phyloP scores from a whole-genome alignment of 2,329 filamentous ascomycete genomes.

The Neobulgaria alba region DNA sequence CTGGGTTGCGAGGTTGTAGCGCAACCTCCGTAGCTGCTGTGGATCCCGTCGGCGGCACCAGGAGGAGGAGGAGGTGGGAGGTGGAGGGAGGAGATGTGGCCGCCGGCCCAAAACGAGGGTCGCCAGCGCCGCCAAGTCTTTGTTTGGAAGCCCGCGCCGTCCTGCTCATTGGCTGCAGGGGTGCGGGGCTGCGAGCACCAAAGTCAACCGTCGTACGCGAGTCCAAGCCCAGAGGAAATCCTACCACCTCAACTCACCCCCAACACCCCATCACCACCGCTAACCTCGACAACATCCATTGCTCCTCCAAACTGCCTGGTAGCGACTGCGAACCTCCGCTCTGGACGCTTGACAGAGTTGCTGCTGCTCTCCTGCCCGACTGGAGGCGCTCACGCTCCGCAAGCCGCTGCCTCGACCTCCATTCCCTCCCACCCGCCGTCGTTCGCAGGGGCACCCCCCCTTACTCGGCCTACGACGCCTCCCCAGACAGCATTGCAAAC shows the following conservation, averaged over 20 bases:
- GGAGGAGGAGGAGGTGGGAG: too few relatives aligned
- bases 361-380: not conserved
- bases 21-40: not conserved
- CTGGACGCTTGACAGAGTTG: constrained; percentile 3
- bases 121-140: not conserved
- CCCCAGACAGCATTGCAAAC: constrained; percentile 20
- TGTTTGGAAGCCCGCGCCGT: not conserved
- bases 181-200: too few relatives aligned
- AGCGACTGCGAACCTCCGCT: not conserved
- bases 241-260: not conserved
- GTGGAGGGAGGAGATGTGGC: too few relatives aligned
- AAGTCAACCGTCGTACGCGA: not conserved
- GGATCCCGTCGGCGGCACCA: not conserved
- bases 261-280: not conserved
- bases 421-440: not conserved
- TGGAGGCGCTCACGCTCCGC: not conserved
- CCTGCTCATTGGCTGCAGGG: not conserved
- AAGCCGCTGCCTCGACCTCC: not conserved
- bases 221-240: not conserved
- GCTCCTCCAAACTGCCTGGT: not conserved
- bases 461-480: constrained; percentile 4
- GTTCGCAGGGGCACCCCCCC: not conserved
- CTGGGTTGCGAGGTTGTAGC: not conserved
- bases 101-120: too few relatives aligned
- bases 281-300: not conserved